Conservation (phyloP, 805 yeast genomes). For the Metahyphopichia silvanorum region DNA sequence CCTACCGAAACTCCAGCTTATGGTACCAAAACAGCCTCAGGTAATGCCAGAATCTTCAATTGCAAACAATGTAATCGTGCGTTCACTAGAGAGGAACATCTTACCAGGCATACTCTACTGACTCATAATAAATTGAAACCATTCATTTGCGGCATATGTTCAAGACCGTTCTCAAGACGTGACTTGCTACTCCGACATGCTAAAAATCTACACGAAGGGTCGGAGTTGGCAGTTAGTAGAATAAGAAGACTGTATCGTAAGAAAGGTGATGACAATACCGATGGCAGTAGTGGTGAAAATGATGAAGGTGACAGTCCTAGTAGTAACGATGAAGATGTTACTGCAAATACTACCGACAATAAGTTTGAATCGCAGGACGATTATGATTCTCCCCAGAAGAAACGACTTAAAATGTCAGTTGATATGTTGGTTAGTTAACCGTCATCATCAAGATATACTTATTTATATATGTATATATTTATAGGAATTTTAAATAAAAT, state of each 20-base stretch:
- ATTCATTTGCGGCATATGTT: constrained; percentile 42
- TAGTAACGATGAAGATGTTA: too few relatives aligned
- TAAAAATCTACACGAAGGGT: constrained; percentile 42
- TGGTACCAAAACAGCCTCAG: constrained; percentile 43
- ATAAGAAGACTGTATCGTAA: constrained; percentile 33
- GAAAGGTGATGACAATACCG: constrained; percentile 4
- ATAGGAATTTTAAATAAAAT: too few relatives aligned
- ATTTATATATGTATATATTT: not conserved
- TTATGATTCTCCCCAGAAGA: constrained; percentile 26
- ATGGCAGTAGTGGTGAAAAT: constrained; percentile 4
- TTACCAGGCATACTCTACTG: constrained; percentile 39
- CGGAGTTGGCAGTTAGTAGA: constrained; percentile 41
- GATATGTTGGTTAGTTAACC: constrained; percentile 38
- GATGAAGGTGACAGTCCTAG: constrained; percentile 9
- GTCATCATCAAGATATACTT: not conserved
- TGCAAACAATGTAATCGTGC: constrained; percentile 42
- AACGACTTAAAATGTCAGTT: constrained; percentile 37
- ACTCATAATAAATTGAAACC: constrained; percentile 46
- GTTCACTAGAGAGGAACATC: constrained; percentile 45
- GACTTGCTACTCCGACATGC: constrained; percentile 44
- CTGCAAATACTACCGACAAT: constrained; percentile 1
- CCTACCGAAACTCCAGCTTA: too few relatives aligned
- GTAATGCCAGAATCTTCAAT: constrained; percentile 40
- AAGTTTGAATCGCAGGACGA: constrained; percentile 3
- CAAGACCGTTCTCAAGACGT: constrained; percentile 40